Conservation (phyloP, 1,284 basidiomycete species). For the Irpex sp. region DNA sequence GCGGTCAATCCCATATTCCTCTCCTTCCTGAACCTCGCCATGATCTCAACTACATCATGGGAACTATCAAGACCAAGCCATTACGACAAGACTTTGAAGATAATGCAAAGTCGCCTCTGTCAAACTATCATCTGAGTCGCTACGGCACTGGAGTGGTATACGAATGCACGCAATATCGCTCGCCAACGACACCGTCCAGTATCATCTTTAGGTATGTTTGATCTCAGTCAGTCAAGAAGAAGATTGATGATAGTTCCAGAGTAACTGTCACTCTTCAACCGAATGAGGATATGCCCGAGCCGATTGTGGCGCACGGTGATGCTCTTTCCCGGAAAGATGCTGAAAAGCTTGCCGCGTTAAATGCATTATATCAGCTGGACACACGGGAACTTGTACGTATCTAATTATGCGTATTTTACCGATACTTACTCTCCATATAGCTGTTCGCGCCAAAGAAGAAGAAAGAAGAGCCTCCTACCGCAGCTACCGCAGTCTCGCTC, state of each 20-base stretch:
- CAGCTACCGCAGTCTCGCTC: conserved; percentile 36
- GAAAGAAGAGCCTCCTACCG: not conserved
- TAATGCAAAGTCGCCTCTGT: conserved; percentile 45
- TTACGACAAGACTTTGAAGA: conserved; percentile 30
- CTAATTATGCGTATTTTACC: not conserved
- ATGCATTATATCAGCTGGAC: conserved; percentile 61
- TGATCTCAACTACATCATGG: conserved; percentile 27
- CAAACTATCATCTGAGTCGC: conserved; percentile 27
- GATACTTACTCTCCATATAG: not conserved
- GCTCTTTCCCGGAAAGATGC: conserved; percentile 57
- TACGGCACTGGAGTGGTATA: conserved; percentile 11
- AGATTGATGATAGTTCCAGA: conserved; percentile 32
- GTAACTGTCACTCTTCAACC: conserved; percentile 1
- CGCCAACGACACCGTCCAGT: not conserved
- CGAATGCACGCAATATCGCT: conserved; percentile 4
- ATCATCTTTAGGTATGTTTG: conserved; percentile 23
- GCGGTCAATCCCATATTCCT: not conserved
- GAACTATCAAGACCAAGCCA: conserved; percentile 22
- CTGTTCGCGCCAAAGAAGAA: not conserved
- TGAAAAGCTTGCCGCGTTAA: conserved; percentile 69
- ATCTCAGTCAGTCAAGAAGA: conserved; percentile 64
- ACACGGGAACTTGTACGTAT: conserved; percentile 4
- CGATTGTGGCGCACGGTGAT: conserved; percentile 57
- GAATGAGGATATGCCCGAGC: not conserved
- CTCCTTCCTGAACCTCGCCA: conserved; percentile 24